phyloP scores from a whole-genome alignment of 441 rosid genomes.

The Corymbia citriodora region DNA sequence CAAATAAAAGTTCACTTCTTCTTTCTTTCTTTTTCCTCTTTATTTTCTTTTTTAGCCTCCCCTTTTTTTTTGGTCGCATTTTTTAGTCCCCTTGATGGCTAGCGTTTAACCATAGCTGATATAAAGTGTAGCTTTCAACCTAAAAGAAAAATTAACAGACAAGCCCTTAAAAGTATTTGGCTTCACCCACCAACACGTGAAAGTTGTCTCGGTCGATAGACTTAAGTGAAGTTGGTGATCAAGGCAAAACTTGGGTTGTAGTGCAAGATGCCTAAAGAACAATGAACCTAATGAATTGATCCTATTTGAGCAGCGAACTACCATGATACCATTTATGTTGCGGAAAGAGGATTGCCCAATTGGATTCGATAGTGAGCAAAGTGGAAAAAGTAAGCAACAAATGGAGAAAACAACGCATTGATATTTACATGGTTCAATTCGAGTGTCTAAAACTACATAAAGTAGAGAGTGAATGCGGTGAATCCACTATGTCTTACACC shows the following conservation, averaged over 20 bases:
- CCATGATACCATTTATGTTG: background rate
- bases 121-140: no score
- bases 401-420: rapidly evolving
- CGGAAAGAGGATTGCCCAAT: background rate
- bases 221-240: background rate
- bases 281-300: background rate
- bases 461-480: background rate
- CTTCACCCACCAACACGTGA: no score
- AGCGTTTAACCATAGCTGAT: no score
- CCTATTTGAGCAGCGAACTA: background rate
- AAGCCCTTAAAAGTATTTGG: no score
- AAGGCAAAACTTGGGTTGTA: background rate
- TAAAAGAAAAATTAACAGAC: no score
- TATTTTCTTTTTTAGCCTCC: no score
- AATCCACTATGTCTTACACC: background rate
- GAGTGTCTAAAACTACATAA: background rate
- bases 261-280: background rate
- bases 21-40: no score
- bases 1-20: no score
- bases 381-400: background rate
- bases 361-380: background rate
- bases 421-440: background rate
- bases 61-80: no score
- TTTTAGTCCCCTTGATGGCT: no score
- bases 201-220: background rate